Evolutionary conservation across 2,329 filamentous ascomycete species (phyloP), one percentile per base, ranked within the genome.

Genomic region (Tolypocladium amazonense): DNA sequence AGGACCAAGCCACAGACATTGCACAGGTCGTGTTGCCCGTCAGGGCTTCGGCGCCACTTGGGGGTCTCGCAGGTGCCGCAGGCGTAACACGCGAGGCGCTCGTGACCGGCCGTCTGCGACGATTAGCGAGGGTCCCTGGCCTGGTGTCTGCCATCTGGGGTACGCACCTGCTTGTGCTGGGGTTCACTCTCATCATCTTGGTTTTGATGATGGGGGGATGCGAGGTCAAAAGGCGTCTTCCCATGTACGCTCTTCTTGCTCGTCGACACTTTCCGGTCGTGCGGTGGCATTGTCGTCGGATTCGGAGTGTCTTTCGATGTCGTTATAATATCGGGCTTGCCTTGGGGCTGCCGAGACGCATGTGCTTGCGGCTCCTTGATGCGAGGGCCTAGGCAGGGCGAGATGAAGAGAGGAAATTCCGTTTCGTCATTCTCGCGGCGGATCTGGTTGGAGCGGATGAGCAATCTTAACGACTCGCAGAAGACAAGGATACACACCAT

Each of bases 11-110:
- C 87, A 67, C 87, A 90, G 11, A 88, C 87, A 73, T 90, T 90
- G 74, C 87, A 90, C 45, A 90, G 74, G 8, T 87, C 89, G 62
- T 87, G 79, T 52, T 86, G 87, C 54, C 87, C 87, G 68, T 89
- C 87, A n/a, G 87, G 87, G 38, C 87, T 87, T 66, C 86, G 79
- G 61, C 87, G 81, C 87, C 87, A 90, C 76, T 90, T 86, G 25
- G 87, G 87, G n/a, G 87, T 90, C 70, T 89, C 86, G 50, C 86
- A 85, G 66, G 87, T 82, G 69, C 88, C 88, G 72, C 87, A 90
- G 68, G 62, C 63, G 58, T 65, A 65, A 52, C 68, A 70, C 1
- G 58, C 61, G 25, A 83, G 53, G 55, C 56, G 39, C 8, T 53
- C 53, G 25, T 56, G 54, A 27, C 33, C 50, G 18, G 50, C 37